A percentile compares a stretch with the other conserved stretches of the same genome.
phyloP scores from a whole-genome alignment of 305 asterid genomes.

The Rubia peregrina region DNA sequence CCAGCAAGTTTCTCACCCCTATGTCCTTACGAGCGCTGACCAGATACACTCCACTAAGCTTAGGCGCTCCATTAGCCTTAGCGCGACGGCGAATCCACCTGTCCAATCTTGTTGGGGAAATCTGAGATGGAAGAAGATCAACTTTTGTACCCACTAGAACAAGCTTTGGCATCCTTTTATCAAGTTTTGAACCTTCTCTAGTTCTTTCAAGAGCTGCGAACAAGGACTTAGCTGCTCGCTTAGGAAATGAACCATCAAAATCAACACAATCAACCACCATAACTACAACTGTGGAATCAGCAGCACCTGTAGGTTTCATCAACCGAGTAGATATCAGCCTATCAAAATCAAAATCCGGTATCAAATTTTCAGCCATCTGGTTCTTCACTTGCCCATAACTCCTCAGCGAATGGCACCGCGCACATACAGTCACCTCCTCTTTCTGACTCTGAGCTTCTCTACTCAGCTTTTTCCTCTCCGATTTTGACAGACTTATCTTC shows the following conservation, averaged over 20 bases:
- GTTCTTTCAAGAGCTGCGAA: conserved; percentile 56
- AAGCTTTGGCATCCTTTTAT: conserved; percentile 71
- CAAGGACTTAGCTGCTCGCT: conserved; percentile 73
- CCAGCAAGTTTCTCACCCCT: conserved; percentile 77
- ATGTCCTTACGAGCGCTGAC: conserved; percentile 90
- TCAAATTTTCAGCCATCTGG: conserved; percentile 64
- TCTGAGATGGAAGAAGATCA: conserved; percentile 89
- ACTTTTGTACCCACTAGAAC: conserved; percentile 92
- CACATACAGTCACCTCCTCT: conserved; percentile 80
- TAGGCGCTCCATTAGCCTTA: conserved; percentile 81
- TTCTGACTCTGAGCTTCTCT: conserved; percentile 52
- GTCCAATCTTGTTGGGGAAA: conserved; percentile 83
- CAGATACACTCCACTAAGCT: conserved; percentile 75
- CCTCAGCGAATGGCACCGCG: conserved; percentile 81
- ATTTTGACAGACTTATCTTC: conserved; percentile 51
- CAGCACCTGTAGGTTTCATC: conserved; percentile 76
- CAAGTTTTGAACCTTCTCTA: conserved; percentile 38
- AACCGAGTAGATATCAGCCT: conserved; percentile 61
- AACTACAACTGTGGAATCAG: conserved; percentile 77
- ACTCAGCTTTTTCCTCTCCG: conserved; percentile 63
- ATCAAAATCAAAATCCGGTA: conserved; percentile 89
- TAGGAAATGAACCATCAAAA: conserved; percentile 94
- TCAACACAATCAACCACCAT: conserved; percentile 94
- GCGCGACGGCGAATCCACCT: conserved; percentile 87
- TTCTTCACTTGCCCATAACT: conserved; percentile 86